Conservation (phyloP, 1,284 basidiomycete genomes). For the Puccinia hordei region DNA sequence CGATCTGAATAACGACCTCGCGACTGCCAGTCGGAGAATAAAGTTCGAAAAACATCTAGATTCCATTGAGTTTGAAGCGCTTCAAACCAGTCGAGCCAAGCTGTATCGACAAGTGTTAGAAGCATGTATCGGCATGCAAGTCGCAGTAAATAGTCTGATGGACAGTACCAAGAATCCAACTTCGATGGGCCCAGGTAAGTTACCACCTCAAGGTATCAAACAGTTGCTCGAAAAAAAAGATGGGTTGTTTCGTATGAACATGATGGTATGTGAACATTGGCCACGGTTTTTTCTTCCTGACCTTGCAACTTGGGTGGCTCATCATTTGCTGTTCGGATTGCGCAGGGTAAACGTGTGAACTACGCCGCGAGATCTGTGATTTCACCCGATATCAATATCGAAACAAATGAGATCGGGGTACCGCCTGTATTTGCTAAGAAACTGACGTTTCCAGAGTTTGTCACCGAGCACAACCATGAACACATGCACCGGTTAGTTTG, state of each 20-base stretch:
- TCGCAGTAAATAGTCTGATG: slow-evolving; percentile 95
- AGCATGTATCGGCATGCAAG: slow-evolving; percentile 82
- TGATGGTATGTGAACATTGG: slow-evolving; percentile 75
- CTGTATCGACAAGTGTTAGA: slow-evolving; percentile 76
- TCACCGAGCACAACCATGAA: slow-evolving; percentile 86
- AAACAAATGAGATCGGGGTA: slow-evolving; percentile 97
- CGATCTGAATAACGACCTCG: slow-evolving; percentile 73
- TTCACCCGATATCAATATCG: slow-evolving; percentile 98
- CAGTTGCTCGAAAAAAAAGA: slow-evolving; percentile 99
- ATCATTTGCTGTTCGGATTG: slow-evolving; percentile 6
- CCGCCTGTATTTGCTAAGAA: slow-evolving; percentile 97
- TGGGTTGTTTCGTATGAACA: slow-evolving; percentile 95
- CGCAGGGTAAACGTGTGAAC: slow-evolving; percentile 96
- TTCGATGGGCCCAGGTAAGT: slow-evolving; percentile 78
- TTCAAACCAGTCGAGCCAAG: slow-evolving; percentile 62
- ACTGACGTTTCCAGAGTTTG: slow-evolving; percentile 95
- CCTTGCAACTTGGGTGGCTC: slow-evolving; percentile 26
- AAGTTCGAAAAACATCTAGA: slow-evolving; percentile 64
- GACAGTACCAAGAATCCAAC: slow-evolving; percentile 95
- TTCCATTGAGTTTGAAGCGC: slow-evolving; percentile 54
- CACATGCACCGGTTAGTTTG: slow-evolving; percentile 88
- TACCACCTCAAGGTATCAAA: slow-evolving; percentile 93
- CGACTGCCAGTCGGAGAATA: slow-evolving; percentile 62
- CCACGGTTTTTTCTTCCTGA: not conserved
- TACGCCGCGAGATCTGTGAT: slow-evolving; percentile 99